Conservation (phyloP, 2,329 filamentous ascomycete genomes). For the Grosmannia penicillata region DNA sequence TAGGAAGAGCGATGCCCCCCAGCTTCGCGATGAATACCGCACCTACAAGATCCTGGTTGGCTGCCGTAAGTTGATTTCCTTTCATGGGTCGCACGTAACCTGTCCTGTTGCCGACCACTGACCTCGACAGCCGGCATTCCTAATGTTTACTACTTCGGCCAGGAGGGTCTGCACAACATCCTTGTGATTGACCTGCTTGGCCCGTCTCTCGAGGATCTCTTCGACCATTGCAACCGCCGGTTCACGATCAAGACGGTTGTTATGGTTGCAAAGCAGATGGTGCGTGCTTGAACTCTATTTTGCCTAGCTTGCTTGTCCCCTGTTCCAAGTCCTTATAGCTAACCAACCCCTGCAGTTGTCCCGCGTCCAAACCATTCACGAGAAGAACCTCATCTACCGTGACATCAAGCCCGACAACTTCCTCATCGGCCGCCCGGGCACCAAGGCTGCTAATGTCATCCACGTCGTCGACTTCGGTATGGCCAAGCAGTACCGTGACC, state of each 20-base stretch:
- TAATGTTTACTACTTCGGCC: constrained; percentile 98
- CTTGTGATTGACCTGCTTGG: constrained; percentile 94
- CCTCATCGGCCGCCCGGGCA: constrained; percentile 80
- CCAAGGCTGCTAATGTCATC: constrained; percentile 93
- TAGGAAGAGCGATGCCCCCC: constrained; percentile 94
- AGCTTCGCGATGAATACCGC: constrained; percentile 93
- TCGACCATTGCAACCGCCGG: constrained; percentile 89
- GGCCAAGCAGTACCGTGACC: constrained; percentile 98
- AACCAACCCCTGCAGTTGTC: constrained; percentile 53
- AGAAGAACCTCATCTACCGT: constrained; percentile 97
- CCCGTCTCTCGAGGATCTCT: constrained; percentile 88
- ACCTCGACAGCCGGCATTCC: constrained; percentile 87
- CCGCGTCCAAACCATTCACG: constrained; percentile 84
- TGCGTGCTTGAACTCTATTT: constrained; percentile 26
- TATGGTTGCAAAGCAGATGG: constrained; percentile 99
- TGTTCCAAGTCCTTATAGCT: not conserved
- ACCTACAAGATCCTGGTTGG: constrained; percentile 99
- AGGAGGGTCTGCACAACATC: constrained; percentile 97
- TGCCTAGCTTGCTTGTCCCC: not conserved
- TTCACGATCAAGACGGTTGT: constrained; percentile 97
- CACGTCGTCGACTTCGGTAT: constrained; percentile 99
- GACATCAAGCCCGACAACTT: constrained; percentile 99
- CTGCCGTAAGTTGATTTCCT: constrained; percentile 62
- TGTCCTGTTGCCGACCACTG: too few relatives aligned
- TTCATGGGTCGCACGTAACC: too few relatives aligned